These are phyloP conservation scores for Trametes sanguinea DNA, from an alignment of 768 basidiomycete species.

Conservation along the genomic window DNA sequence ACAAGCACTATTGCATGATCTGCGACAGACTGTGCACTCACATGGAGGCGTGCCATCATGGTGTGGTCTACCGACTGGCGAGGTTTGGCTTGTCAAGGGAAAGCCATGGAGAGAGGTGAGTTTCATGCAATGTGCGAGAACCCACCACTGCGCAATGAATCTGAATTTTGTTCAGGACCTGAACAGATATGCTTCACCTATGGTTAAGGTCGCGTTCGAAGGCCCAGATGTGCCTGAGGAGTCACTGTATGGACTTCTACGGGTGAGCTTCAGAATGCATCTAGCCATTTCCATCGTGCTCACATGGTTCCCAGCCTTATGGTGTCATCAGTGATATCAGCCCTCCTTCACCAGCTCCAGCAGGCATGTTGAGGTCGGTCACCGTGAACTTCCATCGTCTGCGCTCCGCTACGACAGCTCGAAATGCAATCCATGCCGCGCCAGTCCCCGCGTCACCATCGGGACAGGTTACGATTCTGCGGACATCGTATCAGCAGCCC, in stretches of 20 bases:
- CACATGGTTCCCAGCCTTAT: constrained; percentile 56
- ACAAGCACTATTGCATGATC: constrained; percentile 48
- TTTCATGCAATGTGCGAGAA: neutral
- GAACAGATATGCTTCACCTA: constrained; percentile 72
- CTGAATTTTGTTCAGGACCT: constrained; percentile 62
- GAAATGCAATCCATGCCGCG: constrained; percentile 77
- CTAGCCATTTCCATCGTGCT: no score
- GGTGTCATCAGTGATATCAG: constrained; percentile 74
- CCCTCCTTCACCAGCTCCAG: constrained; percentile 58
- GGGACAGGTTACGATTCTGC: constrained; percentile 42
- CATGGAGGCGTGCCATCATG: constrained; percentile 66
- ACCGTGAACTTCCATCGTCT: constrained; percentile 62
- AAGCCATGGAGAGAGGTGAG: constrained; percentile 78
- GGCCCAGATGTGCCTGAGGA: constrained; percentile 88
- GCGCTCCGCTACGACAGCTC: constrained; percentile 76
- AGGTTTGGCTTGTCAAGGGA: constrained; percentile 75
- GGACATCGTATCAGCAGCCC: constrained; percentile 61
- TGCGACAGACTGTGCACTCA: constrained; percentile 46
- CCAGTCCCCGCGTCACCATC: constrained; percentile 33
- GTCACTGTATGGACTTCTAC: constrained; percentile 70
- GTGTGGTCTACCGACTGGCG: constrained; percentile 51
- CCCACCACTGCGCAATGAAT: neutral
- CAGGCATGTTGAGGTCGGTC: constrained; percentile 53
- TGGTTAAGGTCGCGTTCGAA: constrained; percentile 80
- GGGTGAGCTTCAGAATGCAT: constrained; percentile 49